Conservation (phyloP, 352 stramenopile species). For the Globisporangium emineosum region DNA sequence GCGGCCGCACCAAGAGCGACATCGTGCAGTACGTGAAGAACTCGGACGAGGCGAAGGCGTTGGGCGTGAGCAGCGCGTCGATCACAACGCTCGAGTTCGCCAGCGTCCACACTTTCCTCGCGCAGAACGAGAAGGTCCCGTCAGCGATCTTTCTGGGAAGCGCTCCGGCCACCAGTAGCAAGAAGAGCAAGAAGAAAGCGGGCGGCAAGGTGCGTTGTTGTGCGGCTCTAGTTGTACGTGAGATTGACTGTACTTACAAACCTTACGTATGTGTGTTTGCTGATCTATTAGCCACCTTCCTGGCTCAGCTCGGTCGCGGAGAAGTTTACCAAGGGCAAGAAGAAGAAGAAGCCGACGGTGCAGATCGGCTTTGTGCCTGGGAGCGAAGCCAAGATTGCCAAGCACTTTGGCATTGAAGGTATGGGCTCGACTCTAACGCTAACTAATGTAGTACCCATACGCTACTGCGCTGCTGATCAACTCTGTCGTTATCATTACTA, state of each 20-base stretch:
- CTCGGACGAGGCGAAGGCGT: slow-evolving; percentile 63
- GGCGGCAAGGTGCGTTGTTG: slow-evolving; percentile 21
- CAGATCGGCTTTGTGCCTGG: slow-evolving; percentile 58
- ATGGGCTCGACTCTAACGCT: not conserved
- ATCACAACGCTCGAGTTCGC: slow-evolving; percentile 49
- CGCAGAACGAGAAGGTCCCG: slow-evolving; percentile 37
- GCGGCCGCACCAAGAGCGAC: slow-evolving; percentile 51
- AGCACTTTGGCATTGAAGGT: slow-evolving; percentile 57
- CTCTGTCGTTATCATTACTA: not conserved
- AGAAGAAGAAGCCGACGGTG: slow-evolving; percentile 54
- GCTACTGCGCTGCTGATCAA: no score
- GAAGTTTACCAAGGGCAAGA: slow-evolving; percentile 52
- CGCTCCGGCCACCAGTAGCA: slow-evolving; percentile 19
- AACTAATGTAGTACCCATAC: no score
- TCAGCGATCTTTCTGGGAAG: slow-evolving; percentile 73
- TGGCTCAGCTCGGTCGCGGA: slow-evolving; percentile 60
- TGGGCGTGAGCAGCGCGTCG: slow-evolving; percentile 50
- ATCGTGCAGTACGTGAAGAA: slow-evolving; percentile 76
- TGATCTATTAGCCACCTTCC: slow-evolving; percentile 30
- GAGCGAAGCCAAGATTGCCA: slow-evolving; percentile 64
- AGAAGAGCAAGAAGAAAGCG: slow-evolving; percentile 45
- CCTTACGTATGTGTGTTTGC: not conserved
- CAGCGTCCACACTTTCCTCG: slow-evolving; percentile 57
- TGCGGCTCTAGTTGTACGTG: not conserved
- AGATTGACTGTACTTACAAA: not conserved